phyloP scores from a whole-genome alignment of 1,139 yeast species.

The Candida labiduridarum region DNA sequence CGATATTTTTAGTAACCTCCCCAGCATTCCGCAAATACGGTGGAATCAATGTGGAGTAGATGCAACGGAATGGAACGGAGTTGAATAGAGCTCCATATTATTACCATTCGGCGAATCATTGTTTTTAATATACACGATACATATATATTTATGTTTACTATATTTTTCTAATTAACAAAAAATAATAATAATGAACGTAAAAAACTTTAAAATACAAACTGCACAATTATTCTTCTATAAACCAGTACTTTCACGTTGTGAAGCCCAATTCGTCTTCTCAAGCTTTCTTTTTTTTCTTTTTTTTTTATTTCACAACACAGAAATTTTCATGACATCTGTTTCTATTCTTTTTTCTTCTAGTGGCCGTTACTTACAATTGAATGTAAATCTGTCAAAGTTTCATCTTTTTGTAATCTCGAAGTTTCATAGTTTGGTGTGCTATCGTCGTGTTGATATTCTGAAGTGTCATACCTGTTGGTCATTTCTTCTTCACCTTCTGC shows the following conservation, averaged over 20 bases:
- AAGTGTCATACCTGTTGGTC: constrained; percentile 1
- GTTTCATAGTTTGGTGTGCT: constrained; percentile 8
- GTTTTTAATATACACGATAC: neutral
- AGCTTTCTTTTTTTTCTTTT: neutral
- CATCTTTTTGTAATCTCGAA: constrained; percentile 39
- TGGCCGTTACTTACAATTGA: constrained; percentile 31
- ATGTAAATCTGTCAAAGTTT: constrained; percentile 56
- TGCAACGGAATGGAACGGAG: too few species aligned
- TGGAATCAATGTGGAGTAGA: too few species aligned
- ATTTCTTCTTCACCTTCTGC: constrained; percentile 4
- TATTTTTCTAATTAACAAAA: neutral
- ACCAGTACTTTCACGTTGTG: neutral
- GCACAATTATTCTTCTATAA: neutral
- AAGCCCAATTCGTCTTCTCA: neutral
- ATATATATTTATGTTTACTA: neutral
- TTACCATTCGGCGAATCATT: too few species aligned
- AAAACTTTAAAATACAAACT: neutral
- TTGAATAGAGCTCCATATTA: too few species aligned
- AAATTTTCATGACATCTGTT: neutral
- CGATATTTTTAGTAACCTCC: too few species aligned
- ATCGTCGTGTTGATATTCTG: constrained; percentile 4
- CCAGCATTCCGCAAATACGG: too few species aligned
- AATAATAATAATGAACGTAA: neutral
- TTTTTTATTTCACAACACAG: neutral
- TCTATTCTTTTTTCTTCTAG: neutral